These are phyloP conservation scores for Colletotrichum sublineola DNA, from an alignment of 2,329 filamentous ascomycete species.

Conservation along the genomic window DNA sequence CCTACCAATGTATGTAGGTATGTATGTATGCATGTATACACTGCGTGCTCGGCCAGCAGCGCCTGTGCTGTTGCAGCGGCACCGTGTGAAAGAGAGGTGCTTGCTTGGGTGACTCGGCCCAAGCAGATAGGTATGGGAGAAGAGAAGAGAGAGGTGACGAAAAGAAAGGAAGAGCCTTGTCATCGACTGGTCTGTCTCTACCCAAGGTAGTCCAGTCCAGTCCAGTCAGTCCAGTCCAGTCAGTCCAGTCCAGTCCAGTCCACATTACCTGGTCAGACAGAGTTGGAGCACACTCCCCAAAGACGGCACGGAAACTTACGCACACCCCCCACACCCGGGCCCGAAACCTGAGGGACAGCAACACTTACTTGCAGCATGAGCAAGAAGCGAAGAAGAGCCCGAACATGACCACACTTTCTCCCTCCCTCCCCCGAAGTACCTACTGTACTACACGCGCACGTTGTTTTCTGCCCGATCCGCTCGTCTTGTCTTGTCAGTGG, in stretches of 20 bases:
- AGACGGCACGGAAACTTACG: constrained; percentile 24
- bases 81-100: constrained; percentile 12
- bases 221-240: neutral
- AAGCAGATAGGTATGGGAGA: neutral
- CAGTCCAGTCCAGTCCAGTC: neutral
- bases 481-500: constrained; percentile 2
- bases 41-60: neutral
- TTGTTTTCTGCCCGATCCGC: constrained; percentile 27
- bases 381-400: constrained; percentile 13
- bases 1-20: no score
- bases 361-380: neutral
- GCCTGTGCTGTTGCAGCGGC: constrained; percentile 23
- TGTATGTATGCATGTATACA: no score
- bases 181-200: neutral
- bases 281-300: constrained; percentile 21
- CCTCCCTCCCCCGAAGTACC: no score
- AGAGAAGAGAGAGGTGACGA: neutral
- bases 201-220: no score
- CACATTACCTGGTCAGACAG: neutral
- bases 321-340: constrained; percentile 20
- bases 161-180: neutral
- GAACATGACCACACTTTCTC: neutral
- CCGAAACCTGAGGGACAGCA: constrained; percentile 9
- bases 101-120: neutral
- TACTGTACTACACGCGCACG: neutral